Percentiles rank a stretch among this genome's conserved stretches.
phyloP scores from a whole-genome alignment of 306 rosid species.

The Vigna unguiculata region DNA sequence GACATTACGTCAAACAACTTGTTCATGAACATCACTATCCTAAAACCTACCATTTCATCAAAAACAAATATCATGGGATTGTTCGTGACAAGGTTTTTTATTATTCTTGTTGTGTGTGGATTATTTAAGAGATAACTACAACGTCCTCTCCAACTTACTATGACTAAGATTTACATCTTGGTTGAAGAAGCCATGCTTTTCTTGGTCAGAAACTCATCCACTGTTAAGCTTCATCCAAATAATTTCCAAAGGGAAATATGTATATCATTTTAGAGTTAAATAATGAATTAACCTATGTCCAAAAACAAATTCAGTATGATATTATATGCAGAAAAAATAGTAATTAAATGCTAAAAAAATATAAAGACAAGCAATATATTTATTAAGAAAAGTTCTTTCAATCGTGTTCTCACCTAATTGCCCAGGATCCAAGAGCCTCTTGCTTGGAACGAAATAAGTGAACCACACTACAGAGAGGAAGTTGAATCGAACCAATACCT shows the following conservation, averaged over 20 bases:
- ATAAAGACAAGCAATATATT: background rate
- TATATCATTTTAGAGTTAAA: background rate
- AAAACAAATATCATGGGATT: slow-evolving; percentile 67
- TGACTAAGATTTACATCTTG: background rate
- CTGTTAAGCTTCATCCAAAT: background rate
- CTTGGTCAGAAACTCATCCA: background rate
- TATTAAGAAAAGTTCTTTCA: background rate
- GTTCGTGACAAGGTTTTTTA: background rate
- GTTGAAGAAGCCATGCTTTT: background rate
- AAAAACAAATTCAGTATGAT: background rate
- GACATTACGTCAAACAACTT: slow-evolving; percentile 62
- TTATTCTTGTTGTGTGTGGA: background rate
- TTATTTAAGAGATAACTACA: background rate
- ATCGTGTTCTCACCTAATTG: slow-evolving; percentile 28
- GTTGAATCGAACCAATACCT: background rate
- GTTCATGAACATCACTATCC: slow-evolving; percentile 48
- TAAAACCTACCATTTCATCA: slow-evolving; percentile 55
- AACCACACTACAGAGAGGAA: background rate
- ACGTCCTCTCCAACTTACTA: background rate
- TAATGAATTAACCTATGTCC: background rate
- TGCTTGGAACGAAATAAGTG: background rate
- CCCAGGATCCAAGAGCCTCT: slow-evolving; percentile 22
- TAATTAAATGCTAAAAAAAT: slow-evolving; percentile 1
- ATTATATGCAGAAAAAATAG: background rate
- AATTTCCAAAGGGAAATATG: background rate